Percentiles rank a stretch among this genome's conserved stretches.
phyloP scores from a whole-genome alignment of 2,329 filamentous ascomycete species.

The Nakataea oryzae region DNA sequence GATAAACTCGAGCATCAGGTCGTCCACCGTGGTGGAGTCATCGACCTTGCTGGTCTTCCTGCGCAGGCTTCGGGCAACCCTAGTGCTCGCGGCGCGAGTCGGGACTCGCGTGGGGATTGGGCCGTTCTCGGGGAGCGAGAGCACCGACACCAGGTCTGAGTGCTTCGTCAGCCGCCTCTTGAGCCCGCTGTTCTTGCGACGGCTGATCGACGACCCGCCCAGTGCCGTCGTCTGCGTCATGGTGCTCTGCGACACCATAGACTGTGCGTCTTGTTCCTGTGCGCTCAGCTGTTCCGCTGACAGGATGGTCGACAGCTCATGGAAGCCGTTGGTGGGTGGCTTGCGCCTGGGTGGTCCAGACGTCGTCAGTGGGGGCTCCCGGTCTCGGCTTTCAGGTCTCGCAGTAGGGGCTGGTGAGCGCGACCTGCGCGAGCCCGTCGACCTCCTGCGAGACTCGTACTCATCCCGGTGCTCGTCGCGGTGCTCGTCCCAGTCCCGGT shows the following conservation, averaged over 20 bases:
- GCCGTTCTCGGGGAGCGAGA: constrained; percentile 59
- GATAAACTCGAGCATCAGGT: constrained; percentile 69
- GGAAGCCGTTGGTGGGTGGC: constrained; percentile 41
- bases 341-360: constrained; percentile 12
- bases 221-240: constrained; percentile 41
- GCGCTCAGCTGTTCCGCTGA: constrained; percentile 36
- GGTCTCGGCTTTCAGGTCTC: constrained; percentile 9
- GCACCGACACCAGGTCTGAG: constrained; percentile 84
- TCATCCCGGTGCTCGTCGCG: constrained; percentile 10
- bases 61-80: constrained; percentile 69
- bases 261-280: constrained; percentile 37
- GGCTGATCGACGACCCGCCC: constrained; percentile 17
- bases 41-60: constrained; percentile 58
- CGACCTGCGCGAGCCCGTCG: constrained; percentile 20
- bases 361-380: constrained; percentile 14
- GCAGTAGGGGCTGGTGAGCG: constrained; percentile 19
- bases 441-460: constrained; percentile 15
- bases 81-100: constrained; percentile 13
- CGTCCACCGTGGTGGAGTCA: constrained; percentile 61
- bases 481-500: constrained; percentile 16
- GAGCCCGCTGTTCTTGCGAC: constrained; percentile 31
- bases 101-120: constrained; percentile 36
- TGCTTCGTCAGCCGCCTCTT: constrained; percentile 80
- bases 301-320: constrained; percentile 47
- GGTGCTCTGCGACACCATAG: constrained; percentile 37